These are phyloP conservation scores for Gossypium arboreum DNA, from an alignment of 345 rosid species.

Conservation along the genomic window DNA sequence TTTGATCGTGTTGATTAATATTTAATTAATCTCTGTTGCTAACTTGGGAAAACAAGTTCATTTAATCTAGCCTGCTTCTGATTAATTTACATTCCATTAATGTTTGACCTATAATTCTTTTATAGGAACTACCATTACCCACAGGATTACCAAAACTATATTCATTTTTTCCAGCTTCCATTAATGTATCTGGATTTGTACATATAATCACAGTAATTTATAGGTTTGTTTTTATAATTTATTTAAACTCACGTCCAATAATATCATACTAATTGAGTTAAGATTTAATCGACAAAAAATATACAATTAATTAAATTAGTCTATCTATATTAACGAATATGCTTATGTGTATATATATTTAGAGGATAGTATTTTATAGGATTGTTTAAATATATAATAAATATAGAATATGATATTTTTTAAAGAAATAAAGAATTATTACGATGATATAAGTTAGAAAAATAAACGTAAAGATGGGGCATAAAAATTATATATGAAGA, in stretches of 20 bases:
- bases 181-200: not conserved
- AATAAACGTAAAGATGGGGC: not conserved
- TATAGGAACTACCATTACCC: not conserved
- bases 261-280: no score
- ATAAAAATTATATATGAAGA: conserved; percentile 4
- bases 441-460: not conserved
- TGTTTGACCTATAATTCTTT: conserved; percentile 12
- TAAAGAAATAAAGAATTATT: no score
- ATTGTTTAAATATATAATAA: no score
- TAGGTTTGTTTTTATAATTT: no score
- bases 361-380: no score
- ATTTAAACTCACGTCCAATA: no score
- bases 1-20: not conserved
- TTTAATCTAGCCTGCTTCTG: conserved; percentile 11
- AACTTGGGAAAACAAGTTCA: not conserved
- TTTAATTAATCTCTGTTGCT: not conserved
- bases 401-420: no score
- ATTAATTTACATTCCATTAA: not conserved
- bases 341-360: no score
- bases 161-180: not conserved
- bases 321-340: no score
- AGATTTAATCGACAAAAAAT: no score
- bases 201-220: no score
- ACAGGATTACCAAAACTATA: not conserved
- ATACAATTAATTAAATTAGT: no score